Evolutionary conservation across 441 rosid genomes (phyloP).

Genomic region (Euphorbia neoarborescens): DNA sequence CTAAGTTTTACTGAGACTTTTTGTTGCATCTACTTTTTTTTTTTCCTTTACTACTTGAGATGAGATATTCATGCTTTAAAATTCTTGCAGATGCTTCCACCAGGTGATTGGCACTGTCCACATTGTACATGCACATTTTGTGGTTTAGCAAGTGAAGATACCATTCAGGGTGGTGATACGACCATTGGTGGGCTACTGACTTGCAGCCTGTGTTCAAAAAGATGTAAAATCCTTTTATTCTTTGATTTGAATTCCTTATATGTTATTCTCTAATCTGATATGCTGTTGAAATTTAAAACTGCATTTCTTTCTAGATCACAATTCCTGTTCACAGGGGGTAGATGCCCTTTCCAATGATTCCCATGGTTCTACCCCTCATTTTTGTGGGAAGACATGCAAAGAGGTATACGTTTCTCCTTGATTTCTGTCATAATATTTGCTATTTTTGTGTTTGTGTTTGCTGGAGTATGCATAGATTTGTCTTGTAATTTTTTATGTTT

Average conservation of each 20-base stretch:
- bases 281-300: conserved; percentile 10
- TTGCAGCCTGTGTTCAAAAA: conserved; percentile 75
- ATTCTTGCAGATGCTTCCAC: conserved; percentile 66
- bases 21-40: not conserved
- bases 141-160: conserved; percentile 37
- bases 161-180: conserved; percentile 29
- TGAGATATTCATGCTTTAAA: conserved; percentile 6
- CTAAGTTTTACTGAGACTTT: conserved; percentile 2
- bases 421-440: not conserved
- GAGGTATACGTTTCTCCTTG: conserved; percentile 45
- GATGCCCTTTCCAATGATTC: conserved; percentile 38
- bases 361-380: conserved; percentile 31
- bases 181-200: conserved; percentile 31
- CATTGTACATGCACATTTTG: conserved; percentile 89
- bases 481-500: not conserved
- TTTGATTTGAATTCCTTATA: conserved; percentile 16
- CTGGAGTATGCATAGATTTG: not conserved
- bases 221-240: conserved; percentile 41
- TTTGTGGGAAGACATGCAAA: conserved; percentile 65
- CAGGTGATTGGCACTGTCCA: conserved; percentile 93
- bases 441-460: not conserved
- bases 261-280: conserved; percentile 2
- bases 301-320: conserved; percentile 50
- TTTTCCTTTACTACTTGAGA: not conserved
- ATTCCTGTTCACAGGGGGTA: conserved; percentile 44